Base-by-base conservation (phyloP, 1,139 yeast species). In the Saccharomycopsis hybrid region DNA sequence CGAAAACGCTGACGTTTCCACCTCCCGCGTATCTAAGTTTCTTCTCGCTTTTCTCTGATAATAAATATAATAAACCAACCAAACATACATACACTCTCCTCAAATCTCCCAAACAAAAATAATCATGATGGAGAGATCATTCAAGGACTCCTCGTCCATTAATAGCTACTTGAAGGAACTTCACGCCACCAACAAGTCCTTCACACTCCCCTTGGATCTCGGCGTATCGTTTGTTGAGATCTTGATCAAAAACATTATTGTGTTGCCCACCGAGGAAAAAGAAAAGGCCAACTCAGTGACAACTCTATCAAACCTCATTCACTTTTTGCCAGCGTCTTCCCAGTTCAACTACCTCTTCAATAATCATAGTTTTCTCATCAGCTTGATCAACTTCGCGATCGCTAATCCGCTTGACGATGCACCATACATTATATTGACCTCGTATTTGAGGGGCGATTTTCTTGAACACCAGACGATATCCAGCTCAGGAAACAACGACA, bases 281-380 rank as follows among this genome's bases (percentile, higher is more conserved):
- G 50, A 47, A 38, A 42, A 27, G 7, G 29, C 31, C 2, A 42
- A 50, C 38, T 37, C 48, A 7, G 41, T 50, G 5, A 46, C 46
- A 13, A 29, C 53, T 13, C 28, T 50, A 3, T 39, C 50, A 5
- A 50, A 50, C n/a, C 32, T 47, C 11, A 9, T 43, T 5, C 47
- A 47, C 38, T 47, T 47, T 27, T 31, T 47, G 9, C 46, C 47
- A 2, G 3, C 25, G 11, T 4, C 32, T n/a, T 25, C 13, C 24
- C 8, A 13, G 30, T 47, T 29, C 27, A 25, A 18, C n/a, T 25
- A 35, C 3, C 28, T 29, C 8, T 50, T 50, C 27, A 13, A 36
- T 29, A 35, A 46, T 27, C 9, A 8, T 9, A 2, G 11, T 4
- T 50, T 50, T 25, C 28, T 50, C 7, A 27, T 18, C 9, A 11